These are phyloP conservation scores for Boletus reticulatus DNA, from an alignment of 768 basidiomycete genomes.

Conservation along the genomic window DNA sequence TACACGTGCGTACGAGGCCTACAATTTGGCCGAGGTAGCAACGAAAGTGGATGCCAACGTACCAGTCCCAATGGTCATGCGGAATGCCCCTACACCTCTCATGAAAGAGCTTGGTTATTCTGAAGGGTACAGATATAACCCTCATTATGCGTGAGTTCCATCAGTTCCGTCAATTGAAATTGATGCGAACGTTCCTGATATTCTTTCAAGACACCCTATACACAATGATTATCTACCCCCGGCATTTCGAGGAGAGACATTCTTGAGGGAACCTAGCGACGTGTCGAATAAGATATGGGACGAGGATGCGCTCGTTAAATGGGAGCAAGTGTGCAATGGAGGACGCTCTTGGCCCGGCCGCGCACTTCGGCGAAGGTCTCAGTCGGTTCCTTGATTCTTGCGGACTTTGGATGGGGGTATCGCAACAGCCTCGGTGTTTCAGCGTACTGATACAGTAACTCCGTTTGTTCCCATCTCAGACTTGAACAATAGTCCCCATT, in stretches of 20 bases:
- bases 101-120: conserved; percentile 73
- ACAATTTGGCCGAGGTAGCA: conserved; percentile 63
- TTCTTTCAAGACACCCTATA: conserved; percentile 55
- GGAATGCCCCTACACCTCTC: conserved; percentile 73
- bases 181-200: not conserved
- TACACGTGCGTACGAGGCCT: conserved; percentile 76
- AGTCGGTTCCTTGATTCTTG: not conserved
- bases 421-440: not conserved
- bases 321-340: conserved; percentile 55
- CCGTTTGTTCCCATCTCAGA: too few relatives aligned
- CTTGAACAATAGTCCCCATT: too few relatives aligned
- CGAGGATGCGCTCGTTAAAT: conserved; percentile 50
- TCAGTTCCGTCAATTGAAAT: conserved; percentile 13
- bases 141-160: conserved; percentile 47
- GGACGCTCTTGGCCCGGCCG: conserved; percentile 49
- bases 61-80: conserved; percentile 67
- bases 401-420: not conserved
- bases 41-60: conserved; percentile 50
- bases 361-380: not conserved
- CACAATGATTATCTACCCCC: conserved; percentile 60
- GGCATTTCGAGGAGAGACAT: conserved; percentile 40
- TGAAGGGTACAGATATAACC: conserved; percentile 62
- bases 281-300: conserved; percentile 53
- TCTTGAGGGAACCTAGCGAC: conserved; percentile 46
- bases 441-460: not conserved